Evolutionary conservation across 306 rosid species (phyloP), one percentile per base, ranked within the genome.

Genomic region (Dryas drummondii): DNA sequence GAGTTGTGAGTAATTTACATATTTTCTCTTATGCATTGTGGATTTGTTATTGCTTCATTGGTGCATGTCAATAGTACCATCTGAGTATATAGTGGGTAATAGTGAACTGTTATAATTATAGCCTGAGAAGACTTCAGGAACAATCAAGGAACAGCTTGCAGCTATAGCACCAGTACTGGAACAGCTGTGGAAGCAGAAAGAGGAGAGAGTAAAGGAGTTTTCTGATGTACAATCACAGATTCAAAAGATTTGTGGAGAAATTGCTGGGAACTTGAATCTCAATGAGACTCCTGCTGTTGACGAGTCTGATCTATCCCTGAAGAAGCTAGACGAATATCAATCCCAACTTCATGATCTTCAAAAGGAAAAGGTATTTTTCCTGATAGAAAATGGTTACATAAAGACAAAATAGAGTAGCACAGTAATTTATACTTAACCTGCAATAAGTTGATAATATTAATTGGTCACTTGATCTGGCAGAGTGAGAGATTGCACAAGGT

Each of bases 281-380:
- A 84, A 74, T 1, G 92, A 89, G 70, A 59, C 82, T 64, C 92
- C 89, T 69, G 82, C 75, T 4, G 90, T 92, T 27, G 96, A 96
- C 7, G 97, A 96, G 82, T 78, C 88, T 63, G 97, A 92, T 75
- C 89, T 96, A 56, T 86, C 99, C 75, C 73, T 92, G 77, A 93
- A 92, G 84, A 96, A 87, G 83, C 76, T 96, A 15, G 97, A 96
- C 51, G 97, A 92, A 79, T 96, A 85, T 86, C 96, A 89, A 37
- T 84, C 87, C 58, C 94, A 90, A 86, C 99, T 96, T 76, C 98
- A 92, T 65, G 94, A 96, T 82, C 96, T 96, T 82, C 99, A 92
- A 79, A 96, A 88, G 80, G 99, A 96, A 83, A 96, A 96, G 97
- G 98, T 92, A 46, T 73, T 67, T 37, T 62, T 44, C 44, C 44